A percentile compares a stretch with the other conserved stretches of the same genome.
phyloP scores from a whole-genome alignment of 2,329 filamentous ascomycete genomes.

The Pseudocercospora vitis region DNA sequence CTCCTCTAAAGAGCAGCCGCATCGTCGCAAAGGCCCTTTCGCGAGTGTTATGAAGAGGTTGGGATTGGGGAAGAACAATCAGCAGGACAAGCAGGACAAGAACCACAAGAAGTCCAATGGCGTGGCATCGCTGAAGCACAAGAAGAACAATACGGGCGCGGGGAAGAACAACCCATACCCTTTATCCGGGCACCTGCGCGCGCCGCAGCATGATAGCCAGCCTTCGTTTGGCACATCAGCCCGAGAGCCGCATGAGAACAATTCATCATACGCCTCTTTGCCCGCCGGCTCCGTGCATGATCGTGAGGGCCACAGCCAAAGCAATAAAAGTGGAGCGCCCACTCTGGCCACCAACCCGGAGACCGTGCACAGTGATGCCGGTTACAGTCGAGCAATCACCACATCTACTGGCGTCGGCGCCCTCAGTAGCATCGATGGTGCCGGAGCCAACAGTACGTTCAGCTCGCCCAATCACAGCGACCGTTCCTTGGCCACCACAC shows the following conservation, averaged over 20 bases:
- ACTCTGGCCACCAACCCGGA: constrained; percentile 84
- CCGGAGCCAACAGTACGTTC: constrained; percentile 70
- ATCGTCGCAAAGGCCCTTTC: constrained; percentile 75
- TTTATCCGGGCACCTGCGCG: constrained; percentile 65
- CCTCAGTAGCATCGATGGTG: constrained; percentile 57
- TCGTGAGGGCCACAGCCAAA: constrained; percentile 59
- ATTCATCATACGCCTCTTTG: constrained; percentile 56
- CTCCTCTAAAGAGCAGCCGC: constrained; percentile 62
- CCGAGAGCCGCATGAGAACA: constrained; percentile 38
- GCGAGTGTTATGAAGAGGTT: constrained; percentile 93
- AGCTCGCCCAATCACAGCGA: constrained; percentile 80
- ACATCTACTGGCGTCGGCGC: constrained; percentile 67
- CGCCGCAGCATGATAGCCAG: constrained; percentile 52
- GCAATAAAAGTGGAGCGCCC: constrained; percentile 71
- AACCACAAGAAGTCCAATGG: constrained; percentile 24
- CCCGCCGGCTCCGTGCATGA: constrained; percentile 47
- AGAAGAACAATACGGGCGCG: constrained; percentile 37
- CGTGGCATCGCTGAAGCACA: constrained; percentile 21
- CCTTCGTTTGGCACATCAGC: constrained; percentile 24
- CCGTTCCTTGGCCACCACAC: constrained; percentile 75
- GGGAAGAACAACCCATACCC: constrained; percentile 87
- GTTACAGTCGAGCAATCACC: constrained; percentile 79
- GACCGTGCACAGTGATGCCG: constrained; percentile 69
- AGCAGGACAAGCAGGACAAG: constrained; percentile 35
- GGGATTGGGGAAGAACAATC: constrained; percentile 77